Percentiles rank a stretch among this genome's conserved stretches.
These are phyloP conservation scores for Stagonosporopsis vannaccii DNA, from an alignment of 2,329 filamentous ascomycete species.

Conservation along the genomic window DNA sequence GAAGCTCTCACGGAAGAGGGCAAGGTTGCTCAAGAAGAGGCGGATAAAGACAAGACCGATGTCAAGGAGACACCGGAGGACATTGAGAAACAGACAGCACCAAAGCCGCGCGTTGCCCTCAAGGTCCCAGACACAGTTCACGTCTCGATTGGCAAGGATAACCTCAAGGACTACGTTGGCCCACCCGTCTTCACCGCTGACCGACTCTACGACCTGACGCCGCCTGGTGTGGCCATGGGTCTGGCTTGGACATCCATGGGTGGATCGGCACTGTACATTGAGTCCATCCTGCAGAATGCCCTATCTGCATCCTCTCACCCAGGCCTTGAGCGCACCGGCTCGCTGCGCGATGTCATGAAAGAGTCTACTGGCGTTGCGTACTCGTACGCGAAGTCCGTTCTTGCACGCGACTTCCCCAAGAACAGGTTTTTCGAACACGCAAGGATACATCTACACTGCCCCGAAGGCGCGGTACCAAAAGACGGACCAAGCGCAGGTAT, in stretches of 20 bases:
- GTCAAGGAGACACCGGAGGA: constrained; percentile 67
- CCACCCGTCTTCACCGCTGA: constrained; percentile 96
- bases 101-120: constrained; percentile 75
- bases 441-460: constrained; percentile 93
- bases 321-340: constrained; percentile 88
- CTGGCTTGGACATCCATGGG: constrained; percentile 98
- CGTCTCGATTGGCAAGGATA: constrained; percentile 84
- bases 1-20: constrained; percentile 85
- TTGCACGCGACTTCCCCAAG: constrained; percentile 83
- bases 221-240: constrained; percentile 95
- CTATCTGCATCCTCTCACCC: constrained; percentile 77
- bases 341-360: constrained; percentile 97
- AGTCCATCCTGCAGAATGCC: constrained; percentile 89
- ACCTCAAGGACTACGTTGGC: constrained; percentile 95
- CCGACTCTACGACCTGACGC: constrained; percentile 90
- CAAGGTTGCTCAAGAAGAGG: constrained; percentile 76
- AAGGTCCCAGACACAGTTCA: constrained; percentile 87
- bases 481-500: constrained; percentile 84
- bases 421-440: constrained; percentile 98
- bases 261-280: constrained; percentile 94
- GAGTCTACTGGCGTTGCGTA: constrained; percentile 96
- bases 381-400: constrained; percentile 89
- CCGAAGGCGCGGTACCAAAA: constrained; percentile 94
- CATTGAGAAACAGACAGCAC: constrained; percentile 66
- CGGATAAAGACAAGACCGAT: constrained; percentile 70